Conservation (phyloP, 2,329 filamentous ascomycete species). For the Botrytis medusae region DNA sequence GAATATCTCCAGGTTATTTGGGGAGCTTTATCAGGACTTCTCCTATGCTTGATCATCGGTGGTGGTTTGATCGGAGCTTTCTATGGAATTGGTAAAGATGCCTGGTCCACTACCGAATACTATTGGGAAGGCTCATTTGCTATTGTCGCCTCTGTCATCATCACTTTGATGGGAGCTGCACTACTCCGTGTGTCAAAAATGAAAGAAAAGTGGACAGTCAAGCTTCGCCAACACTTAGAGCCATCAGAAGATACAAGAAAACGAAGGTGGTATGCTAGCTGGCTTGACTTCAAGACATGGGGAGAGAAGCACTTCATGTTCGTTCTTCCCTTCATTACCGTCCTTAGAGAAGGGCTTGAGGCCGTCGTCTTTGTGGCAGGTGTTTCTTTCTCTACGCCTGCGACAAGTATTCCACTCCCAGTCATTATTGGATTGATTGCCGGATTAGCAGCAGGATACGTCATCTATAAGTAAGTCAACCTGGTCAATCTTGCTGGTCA, state of each 20-base stretch:
- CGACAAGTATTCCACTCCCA: constrained; percentile 73
- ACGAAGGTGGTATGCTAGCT: constrained; percentile 35
- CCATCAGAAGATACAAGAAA: constrained; percentile 42
- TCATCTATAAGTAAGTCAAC: constrained; percentile 70
- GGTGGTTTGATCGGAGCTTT: constrained; percentile 63
- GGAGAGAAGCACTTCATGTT: constrained; percentile 84
- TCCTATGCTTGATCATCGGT: constrained; percentile 59
- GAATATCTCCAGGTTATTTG: constrained; percentile 53
- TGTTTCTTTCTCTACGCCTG: constrained; percentile 74
- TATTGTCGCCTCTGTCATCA: constrained; percentile 74
- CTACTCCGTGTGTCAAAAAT: constrained; percentile 80
- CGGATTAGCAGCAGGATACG: constrained; percentile 65
- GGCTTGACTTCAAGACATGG: constrained; percentile 58
- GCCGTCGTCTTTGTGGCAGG: constrained; percentile 84
- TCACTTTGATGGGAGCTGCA: constrained; percentile 76
- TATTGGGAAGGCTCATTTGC: constrained; percentile 81
- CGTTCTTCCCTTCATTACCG: constrained; percentile 79
- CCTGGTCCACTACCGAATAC: constrained; percentile 67
- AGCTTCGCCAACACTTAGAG: constrained; percentile 68
- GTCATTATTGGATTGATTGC: constrained; percentile 70
- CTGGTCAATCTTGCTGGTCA: background rate
- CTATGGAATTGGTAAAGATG: constrained; percentile 63
- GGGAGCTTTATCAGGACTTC: constrained; percentile 52
- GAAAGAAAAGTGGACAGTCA: constrained; percentile 83
- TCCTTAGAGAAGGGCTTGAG: constrained; percentile 83